Evolutionary conservation across 139 green algal species (phyloP), one percentile per base, ranked within the genome.

Genomic region (Chlorella sp.): DNA sequence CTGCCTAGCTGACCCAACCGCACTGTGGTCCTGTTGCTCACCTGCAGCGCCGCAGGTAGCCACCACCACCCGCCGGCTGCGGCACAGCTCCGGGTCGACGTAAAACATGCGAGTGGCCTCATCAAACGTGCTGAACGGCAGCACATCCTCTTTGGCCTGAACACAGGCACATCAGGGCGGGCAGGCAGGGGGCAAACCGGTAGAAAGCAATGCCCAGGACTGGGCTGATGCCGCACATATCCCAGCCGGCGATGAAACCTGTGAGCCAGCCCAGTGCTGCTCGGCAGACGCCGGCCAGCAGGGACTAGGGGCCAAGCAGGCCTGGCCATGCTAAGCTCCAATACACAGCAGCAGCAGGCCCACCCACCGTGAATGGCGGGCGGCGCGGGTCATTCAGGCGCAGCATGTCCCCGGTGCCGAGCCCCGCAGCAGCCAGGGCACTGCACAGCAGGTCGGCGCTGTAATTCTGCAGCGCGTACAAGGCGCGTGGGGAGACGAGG

Each of bases 341-440:
- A n/a, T n/a, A n/a, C n/a, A n/a, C n/a, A n/a, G n/a, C n/a, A n/a
- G n/a, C n/a, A n/a, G n/a, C n/a, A n/a, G n/a, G 8, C 24, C 9
- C 67, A 16, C 60, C 6, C 28, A 86, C 85, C 65, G 88, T 81
- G 24, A 64, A 76, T 32, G 80, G 54, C 2, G 87, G 87, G 5
- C 87, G 72, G 24, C 90, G 84, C 26, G 91, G 90, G 76, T 95
- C 92, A 77, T 92, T 91, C 14, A 93, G 46, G 1, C 92, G 86
- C n/a, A 92, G 51, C 84, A 94, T 86, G 58, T 80, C 48, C 3
- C 44, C 40, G 4, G 14, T 46, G 11, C 64, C 62, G 9, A 91
- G 44, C 60, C 86, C 87, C 5, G 83, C 80, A 1, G 72, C 82
- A 4, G 64, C 67, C 72, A 95, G 85, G 0, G 88, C 87, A 11